Evolutionary conservation across 306 rosid species (phyloP), one percentile per base, ranked within the genome.

Genomic region (Malus orientalis): DNA sequence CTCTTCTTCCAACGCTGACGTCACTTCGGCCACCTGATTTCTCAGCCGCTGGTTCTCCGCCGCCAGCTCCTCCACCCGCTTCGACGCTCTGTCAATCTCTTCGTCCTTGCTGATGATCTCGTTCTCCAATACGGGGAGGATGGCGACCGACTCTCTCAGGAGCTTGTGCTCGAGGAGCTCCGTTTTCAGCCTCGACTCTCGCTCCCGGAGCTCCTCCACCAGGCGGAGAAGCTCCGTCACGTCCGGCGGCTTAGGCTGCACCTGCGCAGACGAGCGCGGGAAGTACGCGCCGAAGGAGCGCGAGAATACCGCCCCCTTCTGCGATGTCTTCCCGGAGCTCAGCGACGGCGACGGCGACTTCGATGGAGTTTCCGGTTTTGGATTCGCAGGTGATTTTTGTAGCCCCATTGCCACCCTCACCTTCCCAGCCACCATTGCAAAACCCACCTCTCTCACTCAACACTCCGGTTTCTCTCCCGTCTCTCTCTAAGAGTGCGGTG

Each of bases 211-310:
- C 77, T 88, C 96, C 72, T 96, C 99, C 1, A 96, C 97, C 0
- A 88, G 57, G 2, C 93, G 95, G 74, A 92, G 86, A 9, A 96
- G 96, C 85, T 92, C 99, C 32, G 93, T 58, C 25, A 90, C 93
- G 88, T 96, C 99, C 1, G 97, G 99, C 1, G 98, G 98, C 7
- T 81, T 81, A 3, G 99, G 99, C 86, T 96, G 99, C 1, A 96
- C 99, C 91, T 96, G 99, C 16, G 98, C 90, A 8, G 97, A 91
- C 55, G 98, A 83, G 76, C 99, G 98, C 0, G 99, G 99, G 74
- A 96, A 96, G 84, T 92, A 93, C 1, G 76, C 90, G 14, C 96
- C 98, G 61, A 94, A 90, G 5, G 98, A 84, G 51, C 98, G 95
- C 1, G 97, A 83, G 91, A 96, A 89, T n/a, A 86, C 83, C 18